A percentile compares a stretch with the other conserved stretches of the same genome.
Evolutionary conservation across 768 basidiomycete species (phyloP).

Genomic region (Termitomyces sp.): DNA sequence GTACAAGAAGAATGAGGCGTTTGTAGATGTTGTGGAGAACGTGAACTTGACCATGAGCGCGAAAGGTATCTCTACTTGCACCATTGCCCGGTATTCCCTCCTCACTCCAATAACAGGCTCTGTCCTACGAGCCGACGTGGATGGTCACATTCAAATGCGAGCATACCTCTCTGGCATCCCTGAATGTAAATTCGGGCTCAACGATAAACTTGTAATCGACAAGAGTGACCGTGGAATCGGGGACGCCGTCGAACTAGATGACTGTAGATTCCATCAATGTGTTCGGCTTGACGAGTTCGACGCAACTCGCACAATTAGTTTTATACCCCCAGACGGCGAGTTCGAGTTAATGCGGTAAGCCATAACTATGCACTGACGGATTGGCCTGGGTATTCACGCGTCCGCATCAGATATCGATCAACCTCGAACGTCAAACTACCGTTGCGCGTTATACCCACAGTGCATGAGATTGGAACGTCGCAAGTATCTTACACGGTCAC

Average conservation of each 20-base stretch:
- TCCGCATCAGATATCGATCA: conserved; percentile 72
- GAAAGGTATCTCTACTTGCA: conserved; percentile 55
- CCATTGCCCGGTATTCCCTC: neutral
- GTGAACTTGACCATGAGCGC: conserved; percentile 97
- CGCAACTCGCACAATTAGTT: conserved; percentile 88
- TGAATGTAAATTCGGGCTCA: conserved; percentile 98
- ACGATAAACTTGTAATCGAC: conserved; percentile 97
- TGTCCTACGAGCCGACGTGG: conserved; percentile 91
- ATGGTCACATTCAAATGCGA: conserved; percentile 97
- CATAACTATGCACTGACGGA: neutral
- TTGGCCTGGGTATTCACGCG: neutral
- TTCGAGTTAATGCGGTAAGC: conserved; percentile 95
- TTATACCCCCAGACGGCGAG: conserved; percentile 97
- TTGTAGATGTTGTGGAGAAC: conserved; percentile 98
- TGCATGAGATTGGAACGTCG: conserved; percentile 89
- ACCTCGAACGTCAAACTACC: conserved; percentile 97
- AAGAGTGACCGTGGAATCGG: conserved; percentile 62
- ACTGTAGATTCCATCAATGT: conserved; percentile 98
- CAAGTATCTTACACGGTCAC: conserved; percentile 89
- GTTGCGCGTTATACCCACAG: conserved; percentile 81
- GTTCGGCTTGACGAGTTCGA: conserved; percentile 95
- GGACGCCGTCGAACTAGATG: conserved; percentile 92
- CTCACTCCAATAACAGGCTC: conserved; percentile 48
- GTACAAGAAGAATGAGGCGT: conserved; percentile 99
- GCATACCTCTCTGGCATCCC: conserved; percentile 96